These are phyloP conservation scores for Stagonosporopsis rhizophila DNA, from an alignment of 2,329 filamentous ascomycete genomes.

Conservation along the genomic window DNA sequence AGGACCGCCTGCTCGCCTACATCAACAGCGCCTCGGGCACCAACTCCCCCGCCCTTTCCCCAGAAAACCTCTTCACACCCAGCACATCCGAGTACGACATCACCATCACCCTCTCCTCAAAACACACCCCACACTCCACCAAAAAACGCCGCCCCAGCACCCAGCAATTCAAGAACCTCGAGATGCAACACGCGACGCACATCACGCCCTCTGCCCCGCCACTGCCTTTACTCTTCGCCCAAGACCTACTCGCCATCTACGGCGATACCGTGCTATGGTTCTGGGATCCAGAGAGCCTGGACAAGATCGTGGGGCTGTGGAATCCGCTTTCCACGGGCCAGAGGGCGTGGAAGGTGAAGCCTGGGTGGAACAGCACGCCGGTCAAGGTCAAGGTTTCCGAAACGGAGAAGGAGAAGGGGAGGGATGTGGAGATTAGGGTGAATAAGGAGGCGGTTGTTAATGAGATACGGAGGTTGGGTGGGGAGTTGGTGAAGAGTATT, in stretches of 20 bases:
- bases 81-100: slow-evolving; percentile 83
- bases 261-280: slow-evolving; percentile 80
- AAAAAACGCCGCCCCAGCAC: slow-evolving; percentile 50
- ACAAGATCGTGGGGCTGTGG: slow-evolving; percentile 70
- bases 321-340: slow-evolving; percentile 60
- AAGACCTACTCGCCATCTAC: slow-evolving; percentile 73
- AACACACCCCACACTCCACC: slow-evolving; percentile 47
- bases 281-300: slow-evolving; percentile 66
- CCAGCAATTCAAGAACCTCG: slow-evolving; percentile 77
- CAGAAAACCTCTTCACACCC: slow-evolving; percentile 72
- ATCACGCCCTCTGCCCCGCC: slow-evolving; percentile 58
- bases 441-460: slow-evolving; percentile 72
- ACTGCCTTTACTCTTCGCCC: slow-evolving; percentile 68
- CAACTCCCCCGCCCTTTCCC: slow-evolving; percentile 40
- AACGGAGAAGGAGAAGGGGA: slow-evolving; percentile 50
- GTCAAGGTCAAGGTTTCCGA: slow-evolving; percentile 40
- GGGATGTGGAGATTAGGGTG: slow-evolving; percentile 61
- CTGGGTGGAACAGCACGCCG: slow-evolving; percentile 72
- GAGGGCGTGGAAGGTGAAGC: slow-evolving; percentile 72
- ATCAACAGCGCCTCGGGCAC: slow-evolving; percentile 16
- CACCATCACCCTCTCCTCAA: slow-evolving; percentile 72
- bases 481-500: slow-evolving; percentile 61
- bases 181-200: slow-evolving; percentile 54
- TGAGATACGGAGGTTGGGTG: slow-evolving; percentile 72
- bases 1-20: slow-evolving; percentile 55